Conservation (phyloP, 345 rosid species). For the Eucalyptus polyanthemos region DNA sequence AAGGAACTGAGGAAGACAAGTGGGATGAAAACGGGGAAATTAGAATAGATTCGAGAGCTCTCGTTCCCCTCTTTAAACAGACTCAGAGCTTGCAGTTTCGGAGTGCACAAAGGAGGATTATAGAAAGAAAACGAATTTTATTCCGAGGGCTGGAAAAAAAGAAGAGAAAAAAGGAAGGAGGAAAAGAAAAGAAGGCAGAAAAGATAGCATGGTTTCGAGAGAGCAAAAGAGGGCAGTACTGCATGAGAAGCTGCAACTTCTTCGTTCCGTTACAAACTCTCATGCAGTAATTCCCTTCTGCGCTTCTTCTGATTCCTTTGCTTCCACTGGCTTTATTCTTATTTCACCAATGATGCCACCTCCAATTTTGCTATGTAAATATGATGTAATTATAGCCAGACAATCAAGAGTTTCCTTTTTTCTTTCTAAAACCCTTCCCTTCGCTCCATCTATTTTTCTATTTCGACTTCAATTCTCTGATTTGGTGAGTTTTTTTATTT, state of each 20-base stretch:
- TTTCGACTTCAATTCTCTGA: neutral
- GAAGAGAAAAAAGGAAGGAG: neutral
- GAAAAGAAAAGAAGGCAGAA: neutral
- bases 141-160: neutral
- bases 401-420: neutral
- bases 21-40: conserved; percentile 19
- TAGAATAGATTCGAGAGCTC: conserved; percentile 25
- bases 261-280: conserved; percentile 40
- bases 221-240: conserved; percentile 43
- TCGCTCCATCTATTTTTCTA: neutral
- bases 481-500: neutral
- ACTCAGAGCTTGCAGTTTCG: neutral
- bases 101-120: neutral
- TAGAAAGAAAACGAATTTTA: neutral
- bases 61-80: conserved; percentile 1
- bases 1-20: conserved; percentile 25
- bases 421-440: neutral
- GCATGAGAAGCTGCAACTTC: conserved; percentile 41
- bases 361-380: neutral
- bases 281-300: conserved; percentile 15
- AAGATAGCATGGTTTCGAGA: conserved; percentile 26
- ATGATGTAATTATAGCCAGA: neutral
- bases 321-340: neutral
- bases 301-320: neutral
- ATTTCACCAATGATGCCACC: neutral